Evolutionary conservation across 1,284 basidiomycete species (phyloP).

Genomic region (Leccinum angustisporum): DNA sequence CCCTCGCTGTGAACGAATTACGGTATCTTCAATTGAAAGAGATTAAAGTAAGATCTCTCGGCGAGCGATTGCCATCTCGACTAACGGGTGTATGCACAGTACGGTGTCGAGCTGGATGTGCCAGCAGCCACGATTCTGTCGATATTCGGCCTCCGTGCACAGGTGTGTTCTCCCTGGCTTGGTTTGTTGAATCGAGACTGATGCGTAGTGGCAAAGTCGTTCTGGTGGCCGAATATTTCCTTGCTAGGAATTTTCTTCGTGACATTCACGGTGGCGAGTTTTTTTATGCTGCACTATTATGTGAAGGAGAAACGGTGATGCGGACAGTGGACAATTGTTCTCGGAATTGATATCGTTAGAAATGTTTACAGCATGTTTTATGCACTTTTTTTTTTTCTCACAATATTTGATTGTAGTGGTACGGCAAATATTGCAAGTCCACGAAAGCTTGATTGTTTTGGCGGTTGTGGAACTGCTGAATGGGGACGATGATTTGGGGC

Average conservation of each 20-base stretch:
- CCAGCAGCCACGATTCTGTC: slow-evolving; percentile 92
- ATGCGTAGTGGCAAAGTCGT: slow-evolving; percentile 55
- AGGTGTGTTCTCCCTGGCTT: slow-evolving; percentile 42
- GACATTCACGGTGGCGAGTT: slow-evolving; percentile 73
- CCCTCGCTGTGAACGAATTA: slow-evolving; percentile 92
- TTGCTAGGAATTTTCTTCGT: slow-evolving; percentile 84
- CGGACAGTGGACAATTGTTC: slow-evolving; percentile 1
- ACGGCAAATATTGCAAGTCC: not conserved
- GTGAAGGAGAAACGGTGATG: slow-evolving; percentile 85
- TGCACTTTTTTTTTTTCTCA: not conserved
- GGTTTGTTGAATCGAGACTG: slow-evolving; percentile 3
- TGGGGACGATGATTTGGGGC: too few relatives aligned
- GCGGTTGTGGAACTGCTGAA: not conserved
- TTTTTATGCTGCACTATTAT: slow-evolving; percentile 79
- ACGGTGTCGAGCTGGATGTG: slow-evolving; percentile 91
- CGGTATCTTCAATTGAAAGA: slow-evolving; percentile 92
- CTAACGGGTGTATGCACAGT: slow-evolving; percentile 48
- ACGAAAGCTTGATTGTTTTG: not conserved
- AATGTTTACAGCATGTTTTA: not conserved
- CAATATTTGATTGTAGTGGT: not conserved
- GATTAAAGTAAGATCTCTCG: slow-evolving; percentile 61
- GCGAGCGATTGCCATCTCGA: not conserved
- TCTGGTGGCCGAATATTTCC: slow-evolving; percentile 94
- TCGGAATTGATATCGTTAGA: slow-evolving; percentile 1
- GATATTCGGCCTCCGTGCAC: slow-evolving; percentile 84